Evolutionary conservation across 2,329 filamentous ascomycete species (phyloP).

Genomic region (Pyricularia sp.): DNA sequence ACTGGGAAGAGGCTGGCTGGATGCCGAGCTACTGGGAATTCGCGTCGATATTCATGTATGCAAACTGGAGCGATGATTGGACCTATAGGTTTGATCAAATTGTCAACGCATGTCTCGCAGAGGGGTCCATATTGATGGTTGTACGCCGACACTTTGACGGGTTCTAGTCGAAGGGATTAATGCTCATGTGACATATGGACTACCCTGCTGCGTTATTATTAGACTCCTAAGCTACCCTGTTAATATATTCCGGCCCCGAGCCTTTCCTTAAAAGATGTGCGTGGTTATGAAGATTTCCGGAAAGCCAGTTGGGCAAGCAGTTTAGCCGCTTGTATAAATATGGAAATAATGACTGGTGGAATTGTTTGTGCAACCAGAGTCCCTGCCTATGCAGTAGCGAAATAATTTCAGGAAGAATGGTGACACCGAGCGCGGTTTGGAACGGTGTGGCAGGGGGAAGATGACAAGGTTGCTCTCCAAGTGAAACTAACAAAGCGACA

Average conservation of each 20-base stretch:
- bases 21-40: conserved; percentile 9
- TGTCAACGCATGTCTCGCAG: conserved; percentile 6
- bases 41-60: conserved; percentile 6
- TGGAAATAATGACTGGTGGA: no score
- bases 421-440: no score
- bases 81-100: conserved; percentile 8
- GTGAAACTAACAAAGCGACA: no score
- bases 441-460: no score
- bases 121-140: conserved; percentile 7
- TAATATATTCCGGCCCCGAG: background rate
- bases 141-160: conserved; percentile 9
- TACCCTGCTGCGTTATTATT: background rate
- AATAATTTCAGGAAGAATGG: no score
- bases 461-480: no score
- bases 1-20: conserved; percentile 9
- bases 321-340: no score
- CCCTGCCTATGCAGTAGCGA: no score
- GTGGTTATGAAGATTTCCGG: background rate
- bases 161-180: background rate
- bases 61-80: conserved; percentile 9
- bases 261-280: background rate
- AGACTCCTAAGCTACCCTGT: background rate
- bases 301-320: no score
- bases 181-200: background rate
- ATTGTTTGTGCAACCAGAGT: no score